A percentile compares a stretch with the other conserved stretches of the same genome.
Evolutionary conservation across 805 yeast genomes (phyloP).

Genomic region (Candida silvicultrix): DNA sequence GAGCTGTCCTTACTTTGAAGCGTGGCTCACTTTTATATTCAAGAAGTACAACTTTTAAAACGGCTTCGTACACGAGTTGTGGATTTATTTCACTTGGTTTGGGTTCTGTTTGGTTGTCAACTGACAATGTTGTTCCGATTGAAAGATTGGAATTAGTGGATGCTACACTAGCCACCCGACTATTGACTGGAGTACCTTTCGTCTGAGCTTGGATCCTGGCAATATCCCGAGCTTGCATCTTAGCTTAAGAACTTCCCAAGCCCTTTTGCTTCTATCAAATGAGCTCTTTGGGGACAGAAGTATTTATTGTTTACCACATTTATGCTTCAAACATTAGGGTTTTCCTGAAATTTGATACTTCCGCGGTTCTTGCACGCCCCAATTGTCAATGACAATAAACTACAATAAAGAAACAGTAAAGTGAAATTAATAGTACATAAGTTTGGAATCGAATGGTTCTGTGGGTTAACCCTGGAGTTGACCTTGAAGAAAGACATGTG

Average conservation of each 20-base stretch:
- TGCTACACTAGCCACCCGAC: background rate
- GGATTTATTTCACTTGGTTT: background rate
- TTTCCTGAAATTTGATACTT: background rate
- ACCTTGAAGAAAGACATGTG: too few relatives aligned
- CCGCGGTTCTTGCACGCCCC: background rate
- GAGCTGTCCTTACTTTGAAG: conserved; percentile 29
- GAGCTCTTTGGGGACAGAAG: background rate
- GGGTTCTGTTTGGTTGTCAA: background rate
- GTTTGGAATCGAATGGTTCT: too few relatives aligned
- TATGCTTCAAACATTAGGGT: background rate
- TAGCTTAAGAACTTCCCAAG: too few relatives aligned
- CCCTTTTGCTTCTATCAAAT: too few relatives aligned
- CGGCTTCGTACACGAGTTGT: conserved; percentile 39
- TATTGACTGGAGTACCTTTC: background rate
- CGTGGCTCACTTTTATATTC: conserved; percentile 63
- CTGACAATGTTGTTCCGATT: conserved; percentile 8
- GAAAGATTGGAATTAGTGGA: conserved; percentile 2
- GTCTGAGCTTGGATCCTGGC: background rate
- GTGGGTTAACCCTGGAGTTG: too few relatives aligned
- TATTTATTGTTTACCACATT: background rate
- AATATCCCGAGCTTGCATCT: background rate
- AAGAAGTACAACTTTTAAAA: conserved; percentile 48
- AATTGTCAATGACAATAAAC: too few relatives aligned
- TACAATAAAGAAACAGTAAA: too few relatives aligned
- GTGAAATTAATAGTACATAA: too few relatives aligned